Evolutionary conservation across 2,329 filamentous ascomycete genomes (phyloP), one percentile per base, ranked within the genome.

Genomic region (Fusarium coffeatum): DNA sequence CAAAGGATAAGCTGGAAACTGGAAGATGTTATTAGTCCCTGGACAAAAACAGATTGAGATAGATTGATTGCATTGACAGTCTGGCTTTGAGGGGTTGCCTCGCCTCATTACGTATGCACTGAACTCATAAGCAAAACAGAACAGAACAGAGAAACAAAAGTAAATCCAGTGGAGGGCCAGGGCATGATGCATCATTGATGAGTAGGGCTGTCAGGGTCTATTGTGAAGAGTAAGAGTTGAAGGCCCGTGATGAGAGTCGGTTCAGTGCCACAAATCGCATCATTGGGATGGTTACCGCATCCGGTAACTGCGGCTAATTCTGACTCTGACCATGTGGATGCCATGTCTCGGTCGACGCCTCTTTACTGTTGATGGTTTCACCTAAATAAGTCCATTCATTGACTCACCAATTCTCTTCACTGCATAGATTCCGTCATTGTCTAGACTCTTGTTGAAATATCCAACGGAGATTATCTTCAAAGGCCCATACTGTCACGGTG

Each of bases 281-380:
- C 46, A 69, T 66, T 22, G 34, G 28, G 45, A 48, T 55, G 25
- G 27, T 47, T 68, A 54, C 67, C 65, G 45, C 22, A 59, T 70
- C 45, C 55, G 54, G 67, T 54, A 70, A 70, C 53, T 54, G 67
- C 67, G 58, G 67, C 67, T 70, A 71, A 70, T 59, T 61, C 56
- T 54, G 42, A 48, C 45, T 48, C 23, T 42, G 40, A 46, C 45
- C 58, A 42, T 56, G 60, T 65, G 60, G 61, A 49, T 30, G 25
- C 34, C 40, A 42, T 70, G 67, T 71, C 68, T 71, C 68, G 45
- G 68, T 57, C 64, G 37, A 49, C 59, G 68, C 68, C 68, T 68
- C 51, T 32, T 43, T 51, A 48, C 48, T 48, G 51, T 71, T 61
- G 34, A 55, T 55, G 59, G 68, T 70, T 70, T 71, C 68, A 70